These are phyloP conservation scores for Salicornia ramosissima DNA, from an alignment of 148 eudicot species.

Conservation along the genomic window DNA sequence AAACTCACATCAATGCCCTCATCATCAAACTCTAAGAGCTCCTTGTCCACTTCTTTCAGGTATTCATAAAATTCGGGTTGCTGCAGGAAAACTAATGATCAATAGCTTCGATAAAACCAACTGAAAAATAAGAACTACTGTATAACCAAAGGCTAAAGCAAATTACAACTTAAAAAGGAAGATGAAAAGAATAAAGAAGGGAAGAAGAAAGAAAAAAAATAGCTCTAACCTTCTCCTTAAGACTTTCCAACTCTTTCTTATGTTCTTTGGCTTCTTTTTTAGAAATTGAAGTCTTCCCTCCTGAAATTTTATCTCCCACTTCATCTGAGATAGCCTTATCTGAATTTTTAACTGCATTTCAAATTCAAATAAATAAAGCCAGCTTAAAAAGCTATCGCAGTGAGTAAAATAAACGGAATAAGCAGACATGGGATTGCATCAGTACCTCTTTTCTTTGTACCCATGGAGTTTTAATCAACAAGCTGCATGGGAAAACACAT, in stretches of 20 bases:
- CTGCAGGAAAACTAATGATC: slow-evolving; percentile 36
- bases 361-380: slow-evolving; percentile 9
- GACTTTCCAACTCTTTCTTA: slow-evolving; percentile 51
- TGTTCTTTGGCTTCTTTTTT: slow-evolving; percentile 54
- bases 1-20: slow-evolving; percentile 79
- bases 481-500: slow-evolving; percentile 16
- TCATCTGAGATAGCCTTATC: slow-evolving; percentile 26
- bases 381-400: background rate
- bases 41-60: slow-evolving; percentile 75
- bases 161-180: background rate
- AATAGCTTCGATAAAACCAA: background rate
- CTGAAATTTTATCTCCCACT: slow-evolving; percentile 21
- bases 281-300: slow-evolving; percentile 17
- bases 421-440: background rate
- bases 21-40: slow-evolving; percentile 71
- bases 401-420: background rate
- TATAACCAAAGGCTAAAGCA: background rate
- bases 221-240: slow-evolving; percentile 59
- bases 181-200: background rate
- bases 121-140: no score
- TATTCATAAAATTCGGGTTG: slow-evolving; percentile 87
- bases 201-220: background rate
- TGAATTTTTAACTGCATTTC: slow-evolving; percentile 33
- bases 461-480: slow-evolving; percentile 33
- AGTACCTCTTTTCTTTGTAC: slow-evolving; percentile 40